Evolutionary conservation across 208 protist species (phyloP), one percentile per base, ranked within the genome.

Genomic region (Crithidia sp.): DNA sequence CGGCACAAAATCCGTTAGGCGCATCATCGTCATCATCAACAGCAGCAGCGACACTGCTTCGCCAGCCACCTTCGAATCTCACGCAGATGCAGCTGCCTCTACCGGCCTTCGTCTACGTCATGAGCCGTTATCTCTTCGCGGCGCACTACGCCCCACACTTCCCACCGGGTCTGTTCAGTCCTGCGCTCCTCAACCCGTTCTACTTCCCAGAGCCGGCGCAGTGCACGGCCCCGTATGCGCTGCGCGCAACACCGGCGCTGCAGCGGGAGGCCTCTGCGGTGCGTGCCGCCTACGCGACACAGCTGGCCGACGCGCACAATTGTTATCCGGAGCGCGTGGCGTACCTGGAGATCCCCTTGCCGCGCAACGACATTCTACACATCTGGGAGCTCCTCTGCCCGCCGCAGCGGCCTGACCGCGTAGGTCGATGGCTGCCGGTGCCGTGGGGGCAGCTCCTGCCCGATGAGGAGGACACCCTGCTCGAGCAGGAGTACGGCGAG

Each of bases 101-200:
- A 16, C 89, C 89, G 3, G 76, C 76, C n/a, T 95, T 92, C 79
- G 89, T 95, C 2, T 92, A 95, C 57, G 74, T 95, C 4, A 68
- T 92, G 37, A 91, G 87, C 76, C 79, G 89, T 52, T 83, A 86
- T 17, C 73, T 92, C 19, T 95, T 95, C 65, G 74, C 74, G 13
- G 53, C 84, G 17, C 77, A 81, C 57, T 95, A 90, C 77, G 62
- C 85, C 36, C 16, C 36, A 28, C 75, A 80, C 53, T 95, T 92
- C 62, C 85, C 89, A 8, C 9, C 76, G 2, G 79, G 81, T 0
- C 52, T 88, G 62, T 92, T 92, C 71, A 73, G 67, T 44, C 64
- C 72, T 52, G 74, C 65, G n/a, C 69, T 89, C 16, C 45, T 84
- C 39, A 79, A 86, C 63, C 81, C 81, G 6, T 84, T 74, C 28